phyloP scores from a whole-genome alignment of 2,329 filamentous ascomycete species.

The Pseudocercospora macadamiae region DNA sequence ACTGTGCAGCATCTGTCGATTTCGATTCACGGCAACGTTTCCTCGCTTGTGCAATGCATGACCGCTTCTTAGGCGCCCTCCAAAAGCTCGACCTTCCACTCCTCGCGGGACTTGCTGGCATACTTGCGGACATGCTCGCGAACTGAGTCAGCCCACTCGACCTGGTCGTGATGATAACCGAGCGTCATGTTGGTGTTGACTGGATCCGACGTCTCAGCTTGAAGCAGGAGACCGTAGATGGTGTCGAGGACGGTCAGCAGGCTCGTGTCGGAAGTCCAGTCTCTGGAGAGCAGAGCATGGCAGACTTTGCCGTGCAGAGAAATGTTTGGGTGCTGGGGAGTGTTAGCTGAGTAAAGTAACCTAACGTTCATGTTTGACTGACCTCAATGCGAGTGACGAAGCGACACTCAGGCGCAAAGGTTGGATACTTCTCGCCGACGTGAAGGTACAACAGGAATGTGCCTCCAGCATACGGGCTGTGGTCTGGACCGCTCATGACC shows the following conservation, averaged over 20 bases:
- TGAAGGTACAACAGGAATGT: slow-evolving; percentile 43
- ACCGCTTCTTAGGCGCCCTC: too few relatives aligned
- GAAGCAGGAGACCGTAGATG: slow-evolving; percentile 40
- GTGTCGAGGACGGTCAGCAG: slow-evolving; percentile 40
- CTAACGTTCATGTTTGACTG: too few relatives aligned
- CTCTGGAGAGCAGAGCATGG: slow-evolving; percentile 39
- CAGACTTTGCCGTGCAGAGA: slow-evolving; percentile 43
- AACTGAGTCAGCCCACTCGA: slow-evolving; percentile 39
- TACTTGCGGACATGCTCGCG: slow-evolving; percentile 36
- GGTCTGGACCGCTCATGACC: slow-evolving; percentile 42
- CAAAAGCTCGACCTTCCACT: too few relatives aligned
- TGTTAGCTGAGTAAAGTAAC: too few relatives aligned
- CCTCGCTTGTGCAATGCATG: too few relatives aligned
- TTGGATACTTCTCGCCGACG: slow-evolving; percentile 42
- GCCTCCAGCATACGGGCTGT: slow-evolving; percentile 37
- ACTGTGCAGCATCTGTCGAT: too few relatives aligned
- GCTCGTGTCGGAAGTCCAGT: slow-evolving; percentile 42
- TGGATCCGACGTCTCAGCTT: slow-evolving; percentile 38
- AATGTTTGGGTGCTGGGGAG: slow-evolving; percentile 45
- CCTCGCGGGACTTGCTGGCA: slow-evolving; percentile 34
- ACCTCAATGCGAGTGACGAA: slow-evolving; percentile 45
- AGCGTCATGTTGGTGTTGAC: slow-evolving; percentile 40
- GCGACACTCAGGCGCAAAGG: slow-evolving; percentile 39
- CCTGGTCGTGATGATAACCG: slow-evolving; percentile 39
- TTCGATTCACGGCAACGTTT: too few relatives aligned